Evolutionary conservation across 1,139 yeast species (phyloP), one percentile per base, ranked within the genome.

Genomic region (Debaryomyces robertsiae): DNA sequence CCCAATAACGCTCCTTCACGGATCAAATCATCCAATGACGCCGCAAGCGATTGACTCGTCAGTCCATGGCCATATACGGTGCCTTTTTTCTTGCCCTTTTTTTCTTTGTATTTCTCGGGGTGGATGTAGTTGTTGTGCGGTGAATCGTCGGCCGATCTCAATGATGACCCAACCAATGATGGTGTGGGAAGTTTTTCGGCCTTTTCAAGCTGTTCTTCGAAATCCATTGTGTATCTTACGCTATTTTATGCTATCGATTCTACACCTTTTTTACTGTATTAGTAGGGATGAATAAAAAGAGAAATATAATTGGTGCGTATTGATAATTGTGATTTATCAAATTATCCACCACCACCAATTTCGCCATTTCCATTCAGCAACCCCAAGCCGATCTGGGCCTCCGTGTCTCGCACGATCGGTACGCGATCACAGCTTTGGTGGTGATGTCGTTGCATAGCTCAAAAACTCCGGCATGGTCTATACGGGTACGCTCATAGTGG

Each of bases 1-100:
- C 79, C 78, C 48, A 79, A 54, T 40, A 81, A 63, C 0, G 84
- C 85, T 16, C 87, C 86, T 52, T 80, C 85, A 33, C 62, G 74
- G 44, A 72, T 75, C 52, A 80, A 67, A 33, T 81, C 83, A 46
- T 75, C 82, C 48, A 80, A 70, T 0, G 80, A 69, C 22, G 79
- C 75, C 33, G 74, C 58, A 24, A 72, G 55, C 19, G 63, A 52
- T 22, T 51, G 45, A 43, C 52, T 58, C 48, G 53, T 48, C 25
- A 50, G 49, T 27, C 41, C 47, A 43, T 28, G 40, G 34, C 28
- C 41, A 38, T 33, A 50, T 30, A 30, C 38, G 29, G 24, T 38
- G 10, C 42, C 50, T 36, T 52, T 52, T 47, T 54, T 47, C 45
- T 46, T 50, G 46, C 46, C 47, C 13, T 16, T 18, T 30, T 43